Conservation (phyloP, 768 basidiomycete species). For the Mrakia hoshinonis region DNA sequence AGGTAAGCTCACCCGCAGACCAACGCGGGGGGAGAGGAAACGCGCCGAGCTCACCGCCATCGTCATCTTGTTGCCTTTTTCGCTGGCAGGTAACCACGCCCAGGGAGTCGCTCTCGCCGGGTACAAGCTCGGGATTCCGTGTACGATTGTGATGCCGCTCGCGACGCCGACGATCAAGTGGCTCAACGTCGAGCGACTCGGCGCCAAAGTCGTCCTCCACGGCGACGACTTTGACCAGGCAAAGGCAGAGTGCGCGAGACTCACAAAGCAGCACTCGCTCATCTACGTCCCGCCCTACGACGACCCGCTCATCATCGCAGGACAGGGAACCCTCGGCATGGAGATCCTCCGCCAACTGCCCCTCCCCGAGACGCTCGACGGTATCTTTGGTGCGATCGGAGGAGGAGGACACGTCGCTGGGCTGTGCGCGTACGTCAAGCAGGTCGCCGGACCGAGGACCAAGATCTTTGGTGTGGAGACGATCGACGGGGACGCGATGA, state of each 20-base stretch:
- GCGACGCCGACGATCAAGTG: slow-evolving; percentile 95
- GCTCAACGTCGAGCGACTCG: slow-evolving; percentile 83
- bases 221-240: slow-evolving; percentile 93
- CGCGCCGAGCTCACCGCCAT: background rate
- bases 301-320: slow-evolving; percentile 91
- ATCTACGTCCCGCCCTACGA: slow-evolving; percentile 95
- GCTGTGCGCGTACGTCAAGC: slow-evolving; percentile 81
- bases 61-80: background rate
- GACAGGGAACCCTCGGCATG: slow-evolving; percentile 89
- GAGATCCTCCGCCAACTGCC: slow-evolving; percentile 86
- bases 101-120: slow-evolving; percentile 98
- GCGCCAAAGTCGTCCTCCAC: slow-evolving; percentile 86
- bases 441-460: slow-evolving; percentile 75
- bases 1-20: slow-evolving; percentile 51
- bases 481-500: slow-evolving; percentile 89
- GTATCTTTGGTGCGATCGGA: slow-evolving; percentile 81
- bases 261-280: slow-evolving; percentile 66
- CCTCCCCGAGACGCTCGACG: slow-evolving; percentile 60
- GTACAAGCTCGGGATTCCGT: slow-evolving; percentile 72
- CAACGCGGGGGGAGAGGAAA: background rate
- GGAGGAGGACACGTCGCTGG: slow-evolving; percentile 92
- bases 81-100: slow-evolving; percentile 77
- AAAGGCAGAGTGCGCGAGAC: slow-evolving; percentile 81
- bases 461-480: slow-evolving; percentile 89
- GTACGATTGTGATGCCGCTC: slow-evolving; percentile 97